Conservation (phyloP, 805 yeast genomes). For the Kluyveromyces wickerhamii region DNA sequence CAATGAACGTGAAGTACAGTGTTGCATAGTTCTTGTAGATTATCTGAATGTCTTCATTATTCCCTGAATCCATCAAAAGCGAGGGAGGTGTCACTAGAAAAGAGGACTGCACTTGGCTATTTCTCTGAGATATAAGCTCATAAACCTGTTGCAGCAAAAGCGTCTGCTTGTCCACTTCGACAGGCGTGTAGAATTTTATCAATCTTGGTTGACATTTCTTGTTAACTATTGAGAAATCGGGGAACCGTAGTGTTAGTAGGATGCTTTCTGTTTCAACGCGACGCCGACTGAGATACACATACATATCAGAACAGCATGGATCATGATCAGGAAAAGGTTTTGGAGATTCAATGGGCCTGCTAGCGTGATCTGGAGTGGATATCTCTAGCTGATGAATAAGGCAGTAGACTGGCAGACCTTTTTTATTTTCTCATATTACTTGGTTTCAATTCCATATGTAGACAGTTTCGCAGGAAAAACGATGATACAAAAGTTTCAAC, state of each 20-base stretch:
- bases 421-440: too few relatives aligned
- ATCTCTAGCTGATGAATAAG: too few relatives aligned
- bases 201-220: slow-evolving; percentile 85
- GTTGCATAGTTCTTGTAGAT: slow-evolving; percentile 94
- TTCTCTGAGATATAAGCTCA: slow-evolving; percentile 63
- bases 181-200: slow-evolving; percentile 86
- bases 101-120: slow-evolving; percentile 66
- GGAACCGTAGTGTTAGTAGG: too few relatives aligned
- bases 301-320: slow-evolving; percentile 80
- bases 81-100: slow-evolving; percentile 86
- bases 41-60: slow-evolving; percentile 70
- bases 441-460: too few relatives aligned
- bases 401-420: too few relatives aligned
- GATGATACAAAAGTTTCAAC: too few relatives aligned
- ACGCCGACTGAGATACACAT: slow-evolving; percentile 34
- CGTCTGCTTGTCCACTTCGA: slow-evolving; percentile 77
- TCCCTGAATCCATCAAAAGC: slow-evolving; percentile 36
- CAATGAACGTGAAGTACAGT: slow-evolving; percentile 89
- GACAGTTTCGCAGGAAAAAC: too few relatives aligned
- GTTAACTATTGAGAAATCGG: slow-evolving; percentile 60
- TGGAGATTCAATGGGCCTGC: too few relatives aligned
- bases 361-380: too few relatives aligned
- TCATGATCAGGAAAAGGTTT: too few relatives aligned
- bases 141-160: slow-evolving; percentile 74
- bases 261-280: too few relatives aligned